Percentiles rank a stretch among this genome's conserved stretches.
Evolutionary conservation across 768 basidiomycete genomes (phyloP).

Genomic region (Dacryopinax primogenitus): DNA sequence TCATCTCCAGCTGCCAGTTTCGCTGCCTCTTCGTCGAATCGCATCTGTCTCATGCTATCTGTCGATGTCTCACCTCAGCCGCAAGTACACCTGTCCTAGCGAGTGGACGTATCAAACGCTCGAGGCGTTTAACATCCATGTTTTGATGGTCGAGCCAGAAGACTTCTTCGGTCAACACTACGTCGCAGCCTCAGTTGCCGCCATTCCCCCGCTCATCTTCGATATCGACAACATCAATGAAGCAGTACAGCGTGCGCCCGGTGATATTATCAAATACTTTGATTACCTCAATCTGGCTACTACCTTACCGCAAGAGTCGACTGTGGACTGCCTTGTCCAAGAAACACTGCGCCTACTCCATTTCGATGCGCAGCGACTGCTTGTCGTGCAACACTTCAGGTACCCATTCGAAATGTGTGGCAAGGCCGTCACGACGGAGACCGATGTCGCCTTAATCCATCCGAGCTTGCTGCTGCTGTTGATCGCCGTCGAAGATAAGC

Average conservation of each 20-base stretch:
- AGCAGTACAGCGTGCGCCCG: constrained; percentile 19
- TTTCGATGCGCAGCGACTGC: not conserved
- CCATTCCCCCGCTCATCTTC: not conserved
- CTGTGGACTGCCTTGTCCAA: constrained; percentile 21
- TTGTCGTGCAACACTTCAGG: constrained; percentile 10
- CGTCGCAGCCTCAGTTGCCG: not conserved
- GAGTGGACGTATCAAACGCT: not conserved
- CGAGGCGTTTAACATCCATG: not conserved
- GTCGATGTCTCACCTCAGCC: too few relatives aligned
- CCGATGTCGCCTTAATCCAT: constrained; percentile 22
- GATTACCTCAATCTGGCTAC: constrained; percentile 19
- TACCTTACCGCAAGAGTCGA: constrained; percentile 20
- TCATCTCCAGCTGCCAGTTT: too few relatives aligned
- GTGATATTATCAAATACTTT: constrained; percentile 19
- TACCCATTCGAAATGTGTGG: constrained; percentile 22
- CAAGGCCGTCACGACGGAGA: constrained; percentile 18
- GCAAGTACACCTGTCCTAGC: too few relatives aligned
- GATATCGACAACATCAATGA: not conserved
- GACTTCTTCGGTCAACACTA: not conserved
- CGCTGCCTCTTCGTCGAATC: too few relatives aligned
- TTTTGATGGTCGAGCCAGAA: not conserved
- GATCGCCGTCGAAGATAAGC: constrained; percentile 22
- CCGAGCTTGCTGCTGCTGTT: constrained; percentile 18
- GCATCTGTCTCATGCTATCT: too few relatives aligned
- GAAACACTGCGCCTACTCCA: constrained; percentile 16